Percentiles rank a stretch among this genome's conserved stretches.
Conservation (phyloP, 306 rosid genomes). For the Hippophae rhamnoides region DNA sequence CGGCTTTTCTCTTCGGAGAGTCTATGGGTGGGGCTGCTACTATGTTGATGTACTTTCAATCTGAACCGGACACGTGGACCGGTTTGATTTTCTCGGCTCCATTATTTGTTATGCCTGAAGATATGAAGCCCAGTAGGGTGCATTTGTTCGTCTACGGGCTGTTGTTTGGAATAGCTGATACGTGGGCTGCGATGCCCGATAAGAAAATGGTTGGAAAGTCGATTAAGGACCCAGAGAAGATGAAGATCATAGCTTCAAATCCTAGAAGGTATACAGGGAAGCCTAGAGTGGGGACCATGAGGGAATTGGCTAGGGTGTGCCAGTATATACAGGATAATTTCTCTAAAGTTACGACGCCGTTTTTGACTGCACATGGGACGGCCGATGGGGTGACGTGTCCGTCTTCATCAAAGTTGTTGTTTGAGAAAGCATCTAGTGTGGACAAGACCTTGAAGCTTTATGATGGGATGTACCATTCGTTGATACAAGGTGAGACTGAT, state of each 20-base stretch:
- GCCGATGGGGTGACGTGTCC: conserved; percentile 84
- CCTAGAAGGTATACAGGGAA: conserved; percentile 82
- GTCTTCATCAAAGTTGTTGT: conserved; percentile 58
- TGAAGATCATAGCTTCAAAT: conserved; percentile 71
- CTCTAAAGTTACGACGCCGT: conserved; percentile 60
- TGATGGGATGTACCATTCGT: conserved; percentile 90
- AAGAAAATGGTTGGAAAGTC: conserved; percentile 92
- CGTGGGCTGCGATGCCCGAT: conserved; percentile 95
- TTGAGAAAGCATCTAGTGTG: conserved; percentile 61
- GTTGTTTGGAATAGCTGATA: conserved; percentile 76
- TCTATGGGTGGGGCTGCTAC: conserved; percentile 83
- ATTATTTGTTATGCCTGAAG: conserved; percentile 79
- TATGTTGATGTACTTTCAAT: conserved; percentile 70
- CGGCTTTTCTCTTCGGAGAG: conserved; percentile 90
- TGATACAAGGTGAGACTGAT: conserved; percentile 86
- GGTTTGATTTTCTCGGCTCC: conserved; percentile 90
- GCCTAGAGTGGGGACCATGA: conserved; percentile 95
- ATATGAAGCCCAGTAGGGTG: conserved; percentile 74
- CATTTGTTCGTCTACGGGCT: conserved; percentile 58
- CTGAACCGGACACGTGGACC: conserved; percentile 70
- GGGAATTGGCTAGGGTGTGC: conserved; percentile 74
- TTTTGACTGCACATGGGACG: conserved; percentile 75
- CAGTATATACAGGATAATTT: conserved; percentile 75
- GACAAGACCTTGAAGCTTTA: conserved; percentile 84
- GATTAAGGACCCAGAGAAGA: conserved; percentile 64